Conservation (phyloP, 805 yeast species). For the Pichia deserticola region DNA sequence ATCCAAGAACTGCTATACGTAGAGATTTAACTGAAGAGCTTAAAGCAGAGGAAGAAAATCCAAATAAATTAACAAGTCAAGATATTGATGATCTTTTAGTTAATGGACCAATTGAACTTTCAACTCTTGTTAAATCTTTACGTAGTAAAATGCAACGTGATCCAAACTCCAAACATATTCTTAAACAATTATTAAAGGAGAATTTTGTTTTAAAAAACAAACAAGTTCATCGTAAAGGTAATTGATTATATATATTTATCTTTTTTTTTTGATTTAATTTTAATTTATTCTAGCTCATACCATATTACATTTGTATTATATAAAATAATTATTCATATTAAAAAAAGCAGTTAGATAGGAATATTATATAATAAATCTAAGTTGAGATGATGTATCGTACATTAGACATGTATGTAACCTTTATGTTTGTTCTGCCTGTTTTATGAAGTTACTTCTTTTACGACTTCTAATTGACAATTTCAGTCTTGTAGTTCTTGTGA, state of each 20-base stretch:
- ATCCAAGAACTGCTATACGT: constrained; percentile 43
- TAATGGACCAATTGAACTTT: constrained; percentile 41
- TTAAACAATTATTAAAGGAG: constrained; percentile 35
- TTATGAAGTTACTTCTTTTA: no score
- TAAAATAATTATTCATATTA: no score
- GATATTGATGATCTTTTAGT: constrained; percentile 63
- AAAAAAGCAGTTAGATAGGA: no score
- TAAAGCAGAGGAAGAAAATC: neutral
- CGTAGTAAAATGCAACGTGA: constrained; percentile 57
- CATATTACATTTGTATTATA: no score
- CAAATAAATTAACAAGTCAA: constrained; percentile 40
- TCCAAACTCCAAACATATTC: constrained; percentile 53
- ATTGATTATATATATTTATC: neutral
- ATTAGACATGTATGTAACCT: no score
- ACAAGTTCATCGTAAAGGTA: constrained; percentile 21
- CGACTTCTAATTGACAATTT: no score
- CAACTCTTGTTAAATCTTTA: constrained; percentile 53
- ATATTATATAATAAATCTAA: no score
- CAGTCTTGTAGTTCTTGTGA: no score
- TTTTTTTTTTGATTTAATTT: no score
- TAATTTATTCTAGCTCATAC: no score
- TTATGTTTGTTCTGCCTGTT: no score
- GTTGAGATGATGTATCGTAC: no score
- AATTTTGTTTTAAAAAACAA: constrained; percentile 27
- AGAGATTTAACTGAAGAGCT: constrained; percentile 11